Conservation (phyloP, 208 protist genomes). For the Tritrichomonas musculus region DNA sequence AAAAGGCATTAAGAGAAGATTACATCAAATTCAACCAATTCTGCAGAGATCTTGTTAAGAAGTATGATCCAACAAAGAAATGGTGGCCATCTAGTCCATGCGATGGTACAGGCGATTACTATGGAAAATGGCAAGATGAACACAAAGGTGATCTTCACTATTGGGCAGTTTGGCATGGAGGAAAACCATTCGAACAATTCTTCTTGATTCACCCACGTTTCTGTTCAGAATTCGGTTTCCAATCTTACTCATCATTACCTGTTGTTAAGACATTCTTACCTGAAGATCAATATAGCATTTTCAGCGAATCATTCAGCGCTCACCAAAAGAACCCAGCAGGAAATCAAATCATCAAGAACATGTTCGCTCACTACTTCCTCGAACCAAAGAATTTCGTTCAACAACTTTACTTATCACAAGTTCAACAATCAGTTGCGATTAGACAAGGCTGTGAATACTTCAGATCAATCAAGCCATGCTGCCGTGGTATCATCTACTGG, state of each 20-base stretch:
- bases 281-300: not conserved
- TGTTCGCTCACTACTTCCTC: not conserved
- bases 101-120: not conserved
- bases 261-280: not conserved
- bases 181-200: not conserved
- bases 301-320: not conserved
- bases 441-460: not conserved
- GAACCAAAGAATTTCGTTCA: not conserved
- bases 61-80: not conserved
- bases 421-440: not conserved
- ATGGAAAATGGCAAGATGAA: not conserved
- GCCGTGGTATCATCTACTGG: not conserved
- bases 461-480: not conserved
- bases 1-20: not conserved
- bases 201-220: not conserved
- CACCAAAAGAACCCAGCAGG: not conserved
- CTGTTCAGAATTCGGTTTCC: conserved; percentile 5
- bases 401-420: not conserved
- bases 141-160: not conserved
- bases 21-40: conserved; percentile 1
- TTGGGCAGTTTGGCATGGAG: conserved; percentile 27
- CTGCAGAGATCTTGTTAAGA: not conserved
- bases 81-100: not conserved
- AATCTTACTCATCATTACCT: not conserved
- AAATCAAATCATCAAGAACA: not conserved